These are phyloP conservation scores for Pseudogymnoascus sp. DNA, from an alignment of 2,329 filamentous ascomycete genomes.

Conservation along the genomic window DNA sequence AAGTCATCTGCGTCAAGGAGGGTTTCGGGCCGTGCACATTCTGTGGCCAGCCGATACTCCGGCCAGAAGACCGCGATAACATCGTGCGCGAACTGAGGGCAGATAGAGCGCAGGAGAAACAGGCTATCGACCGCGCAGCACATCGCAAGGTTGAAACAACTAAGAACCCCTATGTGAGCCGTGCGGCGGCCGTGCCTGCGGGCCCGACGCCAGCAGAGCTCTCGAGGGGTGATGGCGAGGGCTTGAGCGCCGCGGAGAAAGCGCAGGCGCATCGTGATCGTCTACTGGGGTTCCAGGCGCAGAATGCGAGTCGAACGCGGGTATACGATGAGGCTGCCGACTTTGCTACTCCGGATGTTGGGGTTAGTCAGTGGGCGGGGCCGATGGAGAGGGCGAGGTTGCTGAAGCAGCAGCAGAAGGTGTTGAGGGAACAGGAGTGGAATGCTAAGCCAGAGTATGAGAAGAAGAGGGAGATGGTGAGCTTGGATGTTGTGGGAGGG, in stretches of 20 bases:
- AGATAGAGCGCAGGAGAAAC: constrained; percentile 79
- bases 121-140: constrained; percentile 68
- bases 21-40: constrained; percentile 91
- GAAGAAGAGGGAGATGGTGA: constrained; percentile 60
- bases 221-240: constrained; percentile 9
- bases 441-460: constrained; percentile 61
- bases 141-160: constrained; percentile 57
- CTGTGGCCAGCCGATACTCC: constrained; percentile 69
- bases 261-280: constrained; percentile 60
- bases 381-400: constrained; percentile 60
- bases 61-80: constrained; percentile 63
- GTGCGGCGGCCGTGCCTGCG: not conserved
- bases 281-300: constrained; percentile 57
- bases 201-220: constrained; percentile 12
- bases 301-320: constrained; percentile 60
- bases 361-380: constrained; percentile 57
- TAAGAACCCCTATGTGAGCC: not conserved
- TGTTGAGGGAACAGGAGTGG: constrained; percentile 61
- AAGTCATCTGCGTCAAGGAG: constrained; percentile 91
- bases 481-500: constrained; percentile 58
- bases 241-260: constrained; percentile 28
- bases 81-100: constrained; percentile 80
- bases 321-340: constrained; percentile 66
- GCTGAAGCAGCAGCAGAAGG: constrained; percentile 61
- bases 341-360: constrained; percentile 48